These are phyloP conservation scores for Teunomyces panamensis DNA, from an alignment of 805 yeast genomes.

Conservation along the genomic window DNA sequence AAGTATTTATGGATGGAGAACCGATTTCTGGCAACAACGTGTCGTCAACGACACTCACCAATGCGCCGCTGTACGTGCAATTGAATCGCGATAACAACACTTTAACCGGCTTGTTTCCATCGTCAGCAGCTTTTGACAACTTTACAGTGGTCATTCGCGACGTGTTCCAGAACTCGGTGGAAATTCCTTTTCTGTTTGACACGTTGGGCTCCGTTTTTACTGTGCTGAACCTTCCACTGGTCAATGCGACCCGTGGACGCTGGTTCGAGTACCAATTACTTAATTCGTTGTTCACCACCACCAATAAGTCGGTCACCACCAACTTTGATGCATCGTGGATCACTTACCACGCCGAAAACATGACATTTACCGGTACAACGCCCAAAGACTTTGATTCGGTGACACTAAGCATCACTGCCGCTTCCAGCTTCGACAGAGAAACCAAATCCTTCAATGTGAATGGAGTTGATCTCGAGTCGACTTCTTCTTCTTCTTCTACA, in stretches of 20 bases:
- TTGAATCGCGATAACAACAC: conserved; percentile 38
- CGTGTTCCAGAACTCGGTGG: conserved; percentile 56
- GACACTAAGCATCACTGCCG: conserved; percentile 27
- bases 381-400: conserved; percentile 27
- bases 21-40: conserved; percentile 50
- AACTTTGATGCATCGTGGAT: conserved; percentile 57
- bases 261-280: conserved; percentile 57
- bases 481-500: conserved; percentile 23
- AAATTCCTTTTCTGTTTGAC: conserved; percentile 55
- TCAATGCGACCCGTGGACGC: conserved; percentile 66
- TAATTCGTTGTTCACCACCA: conserved; percentile 56
- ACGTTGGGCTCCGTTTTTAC: conserved; percentile 57
- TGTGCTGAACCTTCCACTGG: conserved; percentile 46
- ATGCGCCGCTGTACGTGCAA: conserved; percentile 61
- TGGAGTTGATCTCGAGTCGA: conserved; percentile 38
- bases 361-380: conserved; percentile 69
- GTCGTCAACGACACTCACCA: conserved; percentile 43
- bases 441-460: conserved; percentile 46
- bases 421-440: conserved; percentile 27
- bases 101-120: conserved; percentile 58
- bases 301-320: conserved; percentile 48
- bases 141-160: conserved; percentile 61
- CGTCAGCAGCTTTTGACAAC: conserved; percentile 33
- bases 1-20: conserved; percentile 63
- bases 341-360: conserved; percentile 52